Evolutionary conservation across 2,329 filamentous ascomycete genomes (phyloP), one percentile per base, ranked within the genome.

Genomic region (Pseudogymnoascus sp.): DNA sequence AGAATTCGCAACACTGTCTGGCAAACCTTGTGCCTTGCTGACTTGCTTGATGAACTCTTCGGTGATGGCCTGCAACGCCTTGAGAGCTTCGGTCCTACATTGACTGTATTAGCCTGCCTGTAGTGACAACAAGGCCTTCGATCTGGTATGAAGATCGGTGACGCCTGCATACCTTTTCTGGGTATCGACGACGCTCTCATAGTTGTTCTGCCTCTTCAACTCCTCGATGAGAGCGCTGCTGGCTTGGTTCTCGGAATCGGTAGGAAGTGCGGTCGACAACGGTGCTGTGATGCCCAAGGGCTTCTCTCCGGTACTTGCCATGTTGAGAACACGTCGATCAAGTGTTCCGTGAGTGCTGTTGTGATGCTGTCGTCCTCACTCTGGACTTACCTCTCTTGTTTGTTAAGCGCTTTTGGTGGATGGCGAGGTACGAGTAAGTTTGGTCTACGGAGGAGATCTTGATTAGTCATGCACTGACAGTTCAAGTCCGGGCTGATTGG

Each of bases 1-100:
- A 70, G 88, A 87, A 67, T 92, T 90, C 50, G 94, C 83, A 50
- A 94, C 83, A 33, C 86, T 85, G 43, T 90, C 84, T 50, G 92
- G 88, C 58, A 93, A 80, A 6, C 80, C 78, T 64, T 86, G 67
- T 38, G 61, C 61, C 65, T 65, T 67, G 58, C 81, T 86, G 8
- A 96, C 92, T 65, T 85, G 82, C 73, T 87, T 87, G 61, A 99
- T 90, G 69, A 99, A 96, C 67, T 93, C 90, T 71, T 92, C 81
- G 64, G 90, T 88, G 60, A 96, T 89, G 57, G 79, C 80, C 71
- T 95, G 89, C 18, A 99, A 81, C 33, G 89, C 86, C 35, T 82
- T 79, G 57, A 97, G 83, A 16, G 96, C 89, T 57, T 63, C 69
- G 83, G 77, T 67, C 86, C 79, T 72, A 89, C 65, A 41, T 62